A percentile compares a stretch with the other conserved stretches of the same genome.
Conservation (phyloP, 2,329 filamentous ascomycete genomes). For the Ambrosiella cleistominuta region DNA sequence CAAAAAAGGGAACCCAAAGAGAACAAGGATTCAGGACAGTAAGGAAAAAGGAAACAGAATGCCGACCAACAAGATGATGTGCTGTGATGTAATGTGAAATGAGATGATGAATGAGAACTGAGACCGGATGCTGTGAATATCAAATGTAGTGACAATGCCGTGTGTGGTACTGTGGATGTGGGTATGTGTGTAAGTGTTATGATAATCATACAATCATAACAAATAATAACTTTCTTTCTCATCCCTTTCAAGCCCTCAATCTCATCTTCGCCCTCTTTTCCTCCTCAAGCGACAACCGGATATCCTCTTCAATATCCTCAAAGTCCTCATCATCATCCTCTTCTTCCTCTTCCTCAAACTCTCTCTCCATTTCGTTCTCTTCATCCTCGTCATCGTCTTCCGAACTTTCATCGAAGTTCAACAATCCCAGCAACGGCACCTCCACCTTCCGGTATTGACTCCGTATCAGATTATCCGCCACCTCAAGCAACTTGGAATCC, state of each 20-base stretch:
- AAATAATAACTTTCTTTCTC: background rate
- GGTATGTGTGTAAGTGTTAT: background rate
- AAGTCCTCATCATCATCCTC: conserved; percentile 18
- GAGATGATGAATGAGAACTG: background rate
- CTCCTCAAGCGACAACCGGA: conserved; percentile 7
- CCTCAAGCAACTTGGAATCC: conserved; percentile 26
- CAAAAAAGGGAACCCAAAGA: background rate
- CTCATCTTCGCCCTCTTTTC: background rate
- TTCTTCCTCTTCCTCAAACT: conserved; percentile 17
- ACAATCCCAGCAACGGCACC: conserved; percentile 27
- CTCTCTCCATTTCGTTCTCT: conserved; percentile 13
- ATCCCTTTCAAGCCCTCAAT: background rate
- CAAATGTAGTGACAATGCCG: no score
- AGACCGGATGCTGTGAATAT: background rate
- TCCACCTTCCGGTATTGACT: conserved; percentile 29
- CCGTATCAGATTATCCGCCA: conserved; percentile 30
- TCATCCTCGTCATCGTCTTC: conserved; percentile 22
- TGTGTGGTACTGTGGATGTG: background rate
- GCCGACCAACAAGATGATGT: conserved; percentile 2
- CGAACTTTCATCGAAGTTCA: conserved; percentile 28
- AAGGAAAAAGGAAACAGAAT: conserved; percentile 1
- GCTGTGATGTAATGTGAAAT: background rate
- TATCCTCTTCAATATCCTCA: conserved; percentile 16
- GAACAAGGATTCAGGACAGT: background rate
- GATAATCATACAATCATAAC: background rate